phyloP scores from a whole-genome alignment of 2,329 filamentous ascomycete genomes.

The Trichophyton mentagrophytes region DNA sequence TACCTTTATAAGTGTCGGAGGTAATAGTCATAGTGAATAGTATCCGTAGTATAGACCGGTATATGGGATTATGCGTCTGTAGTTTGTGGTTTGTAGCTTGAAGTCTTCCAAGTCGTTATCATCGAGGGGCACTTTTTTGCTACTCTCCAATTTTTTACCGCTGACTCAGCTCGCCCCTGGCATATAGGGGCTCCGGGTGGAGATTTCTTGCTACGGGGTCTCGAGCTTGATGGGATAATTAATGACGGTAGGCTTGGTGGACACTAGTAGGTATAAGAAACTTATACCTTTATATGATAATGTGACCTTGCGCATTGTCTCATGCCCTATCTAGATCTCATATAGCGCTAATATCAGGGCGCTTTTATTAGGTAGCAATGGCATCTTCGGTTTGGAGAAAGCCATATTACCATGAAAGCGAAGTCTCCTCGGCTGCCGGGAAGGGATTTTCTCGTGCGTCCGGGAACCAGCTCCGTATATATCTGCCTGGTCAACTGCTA shows the following conservation, averaged over 20 bases:
- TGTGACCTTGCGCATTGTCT: background rate
- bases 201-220: background rate
- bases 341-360: background rate
- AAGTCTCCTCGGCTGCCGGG: background rate
- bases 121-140: background rate
- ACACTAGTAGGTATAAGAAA: background rate
- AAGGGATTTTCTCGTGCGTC: background rate
- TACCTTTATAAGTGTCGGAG: slow-evolving; percentile 11
- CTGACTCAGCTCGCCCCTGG: background rate
- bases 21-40: background rate
- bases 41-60: background rate
- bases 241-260: background rate
- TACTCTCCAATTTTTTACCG: background rate
- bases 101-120: background rate
- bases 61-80: background rate
- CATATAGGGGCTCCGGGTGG: background rate
- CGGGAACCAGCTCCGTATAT: too few species aligned
- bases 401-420: background rate
- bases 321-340: background rate
- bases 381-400: background rate
- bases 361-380: background rate
- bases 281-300: background rate
- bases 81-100: background rate
- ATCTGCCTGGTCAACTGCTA: too few species aligned
- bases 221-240: background rate